Base-by-base conservation (phyloP, 352 stramenopile genomes). In the Thalassiosira exigua region DNA sequence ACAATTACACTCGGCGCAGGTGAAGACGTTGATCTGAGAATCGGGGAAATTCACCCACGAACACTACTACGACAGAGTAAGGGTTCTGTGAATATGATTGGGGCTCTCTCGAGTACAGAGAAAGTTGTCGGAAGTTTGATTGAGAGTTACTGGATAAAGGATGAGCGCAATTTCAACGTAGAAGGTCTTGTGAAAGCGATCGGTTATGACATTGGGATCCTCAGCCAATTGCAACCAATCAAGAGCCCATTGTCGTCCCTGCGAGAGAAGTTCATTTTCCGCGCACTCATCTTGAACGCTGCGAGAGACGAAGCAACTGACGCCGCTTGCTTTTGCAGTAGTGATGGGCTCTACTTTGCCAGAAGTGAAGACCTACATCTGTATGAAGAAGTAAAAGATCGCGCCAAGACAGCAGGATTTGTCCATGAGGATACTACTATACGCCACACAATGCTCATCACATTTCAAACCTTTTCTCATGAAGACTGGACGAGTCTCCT, bases 41-140 rank as follows among this genome's bases (percentile, higher is more conserved):
- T 41, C 12, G 51, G 53, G 33, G 67, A 71, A 79, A 69, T 82
- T 21, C 53, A 82, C 54, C 74, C 74, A 48, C 73, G 41, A 54
- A 69, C 61, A 42, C 42, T 82, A 19, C 21, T 82, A 21, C 26
- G 32, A 27, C 4, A 42, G 4, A 68, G 59, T 32, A 29, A 41
- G 4, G 41, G 30, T 19, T 66, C 60, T 58, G 21, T 69, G 17
- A 60, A 24, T 22, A 30, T 50, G 3, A 2, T 30, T 32, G 46
- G 46, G 24, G 17, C 22, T 56, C 5, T 56, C 22, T 56, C 46
- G 24, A 56, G 7, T 29, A 68, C 50, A 24, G n/a, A 30, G 21
- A 30, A 65, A 3, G 33, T 71, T 17, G 1, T 69, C n/a, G 21
- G 44, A 4, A 66, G 56, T 53, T 61, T 79, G 36, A 17, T 75